Percentiles rank a stretch among this genome's conserved stretches.
phyloP scores from a whole-genome alignment of 179 eudicot genomes.

The Silene vulgaris region DNA sequence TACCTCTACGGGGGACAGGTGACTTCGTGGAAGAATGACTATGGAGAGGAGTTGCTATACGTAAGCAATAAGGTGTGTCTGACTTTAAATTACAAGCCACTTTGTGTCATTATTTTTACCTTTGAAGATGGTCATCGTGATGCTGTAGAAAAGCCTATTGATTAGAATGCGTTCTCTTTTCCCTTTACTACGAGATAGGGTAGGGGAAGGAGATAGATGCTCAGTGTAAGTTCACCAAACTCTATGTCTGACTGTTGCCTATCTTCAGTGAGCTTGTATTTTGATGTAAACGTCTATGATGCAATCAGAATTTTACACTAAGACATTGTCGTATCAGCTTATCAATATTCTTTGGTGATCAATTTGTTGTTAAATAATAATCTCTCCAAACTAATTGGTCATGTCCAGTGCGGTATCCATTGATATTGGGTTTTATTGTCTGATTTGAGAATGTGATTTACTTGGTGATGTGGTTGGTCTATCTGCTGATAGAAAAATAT shows the following conservation, averaged over 20 bases:
- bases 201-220: constrained; percentile 1
- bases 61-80: constrained; percentile 73
- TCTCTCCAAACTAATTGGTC: not conserved
- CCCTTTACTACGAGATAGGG: not conserved
- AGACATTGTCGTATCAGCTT: not conserved
- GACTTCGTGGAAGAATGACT: constrained; percentile 95
- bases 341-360: not conserved
- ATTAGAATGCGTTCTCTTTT: not conserved
- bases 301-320: not conserved
- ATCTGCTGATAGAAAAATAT: not conserved
- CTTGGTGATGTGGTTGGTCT: not conserved
- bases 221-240: not conserved
- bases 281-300: not conserved
- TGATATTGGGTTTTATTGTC: not conserved
- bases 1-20: constrained; percentile 87
- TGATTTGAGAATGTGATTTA: not conserved
- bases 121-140: not conserved
- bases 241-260: not conserved
- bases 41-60: constrained; percentile 88
- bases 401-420: not conserved
- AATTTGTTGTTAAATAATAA: not conserved
- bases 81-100: not conserved
- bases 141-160: not conserved
- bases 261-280: not conserved
- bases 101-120: not conserved